phyloP scores from a whole-genome alignment of 176 grass and related monocot genomes.

The Ampelocalamus luodianensis region DNA sequence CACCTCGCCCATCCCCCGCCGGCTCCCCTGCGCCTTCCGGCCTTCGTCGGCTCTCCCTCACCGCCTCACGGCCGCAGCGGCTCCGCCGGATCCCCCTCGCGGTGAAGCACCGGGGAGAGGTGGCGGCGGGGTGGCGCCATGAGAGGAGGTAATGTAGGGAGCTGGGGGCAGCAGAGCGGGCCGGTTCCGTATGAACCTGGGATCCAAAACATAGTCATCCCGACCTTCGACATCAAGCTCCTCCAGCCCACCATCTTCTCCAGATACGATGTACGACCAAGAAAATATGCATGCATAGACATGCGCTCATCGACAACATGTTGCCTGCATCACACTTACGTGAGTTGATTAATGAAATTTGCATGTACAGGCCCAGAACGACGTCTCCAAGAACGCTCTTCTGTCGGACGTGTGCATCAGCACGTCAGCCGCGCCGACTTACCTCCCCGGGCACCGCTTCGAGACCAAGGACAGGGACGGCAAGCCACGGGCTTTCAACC shows the following conservation, averaged over 20 bases:
- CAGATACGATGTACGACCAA: slow-evolving; percentile 30
- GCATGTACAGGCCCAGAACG: not conserved
- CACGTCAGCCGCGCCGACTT: slow-evolving; percentile 59
- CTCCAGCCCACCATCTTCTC: slow-evolving; percentile 60
- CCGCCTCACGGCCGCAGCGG: too few relatives aligned
- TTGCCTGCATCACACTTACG: not conserved
- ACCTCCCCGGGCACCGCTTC: slow-evolving; percentile 57
- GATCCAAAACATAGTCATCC: slow-evolving; percentile 53
- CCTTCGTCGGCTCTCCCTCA: too few relatives aligned
- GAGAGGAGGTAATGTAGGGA: too few relatives aligned
- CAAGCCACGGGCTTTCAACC: slow-evolving; percentile 54
- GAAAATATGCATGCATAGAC: not conserved
- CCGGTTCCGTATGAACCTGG: too few relatives aligned
- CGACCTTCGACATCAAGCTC: slow-evolving; percentile 68
- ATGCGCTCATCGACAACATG: not conserved
- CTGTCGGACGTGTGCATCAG: slow-evolving; percentile 65
- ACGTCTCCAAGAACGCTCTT: slow-evolving; percentile 52
- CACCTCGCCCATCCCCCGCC: too few relatives aligned
- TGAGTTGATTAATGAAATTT: not conserved
- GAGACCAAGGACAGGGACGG: slow-evolving; percentile 48
- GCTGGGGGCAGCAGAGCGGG: too few relatives aligned
- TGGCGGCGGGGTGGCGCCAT: too few relatives aligned
- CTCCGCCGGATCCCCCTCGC: too few relatives aligned
- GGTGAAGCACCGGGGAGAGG: too few relatives aligned
- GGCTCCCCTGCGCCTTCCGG: too few relatives aligned